These are phyloP conservation scores for Hondaea fermentalgiana DNA, from an alignment of 108 stramenopile genomes.

Conservation along the genomic window DNA sequence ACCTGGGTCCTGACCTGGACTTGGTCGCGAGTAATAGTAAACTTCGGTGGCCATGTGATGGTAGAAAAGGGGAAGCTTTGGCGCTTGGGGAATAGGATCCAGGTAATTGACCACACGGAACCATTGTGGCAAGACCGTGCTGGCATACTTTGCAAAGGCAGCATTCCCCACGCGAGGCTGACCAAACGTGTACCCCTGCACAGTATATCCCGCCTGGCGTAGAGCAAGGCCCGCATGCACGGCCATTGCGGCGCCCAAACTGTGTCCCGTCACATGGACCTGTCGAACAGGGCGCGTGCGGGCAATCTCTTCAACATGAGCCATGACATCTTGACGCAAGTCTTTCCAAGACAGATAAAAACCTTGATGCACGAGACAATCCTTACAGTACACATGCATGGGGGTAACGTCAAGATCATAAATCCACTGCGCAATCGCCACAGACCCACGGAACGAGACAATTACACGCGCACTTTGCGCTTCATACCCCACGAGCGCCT, in stretches of 20 bases:
- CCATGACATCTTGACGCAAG: background rate
- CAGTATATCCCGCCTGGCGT: background rate
- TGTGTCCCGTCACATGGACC: background rate
- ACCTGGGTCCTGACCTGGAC: background rate
- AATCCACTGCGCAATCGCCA: background rate
- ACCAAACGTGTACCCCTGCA: background rate
- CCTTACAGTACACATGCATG: background rate
- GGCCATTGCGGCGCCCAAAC: background rate
- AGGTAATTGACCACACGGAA: background rate
- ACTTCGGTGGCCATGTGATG: constrained; percentile 4
- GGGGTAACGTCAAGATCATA: background rate
- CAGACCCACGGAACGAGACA: background rate
- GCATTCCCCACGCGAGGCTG: background rate
- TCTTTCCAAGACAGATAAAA: background rate
- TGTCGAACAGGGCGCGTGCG: background rate
- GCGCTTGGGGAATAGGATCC: background rate
- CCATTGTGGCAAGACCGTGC: background rate
- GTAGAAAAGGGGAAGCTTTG: background rate
- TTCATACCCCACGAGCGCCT: background rate
- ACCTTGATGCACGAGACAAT: background rate
- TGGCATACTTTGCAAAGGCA: background rate
- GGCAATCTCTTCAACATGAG: background rate
- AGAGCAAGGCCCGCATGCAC: background rate
- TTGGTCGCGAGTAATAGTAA: background rate
- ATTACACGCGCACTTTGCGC: background rate